Base-by-base conservation (phyloP, 140 eudicot species). In the Anethum foeniculum region DNA sequence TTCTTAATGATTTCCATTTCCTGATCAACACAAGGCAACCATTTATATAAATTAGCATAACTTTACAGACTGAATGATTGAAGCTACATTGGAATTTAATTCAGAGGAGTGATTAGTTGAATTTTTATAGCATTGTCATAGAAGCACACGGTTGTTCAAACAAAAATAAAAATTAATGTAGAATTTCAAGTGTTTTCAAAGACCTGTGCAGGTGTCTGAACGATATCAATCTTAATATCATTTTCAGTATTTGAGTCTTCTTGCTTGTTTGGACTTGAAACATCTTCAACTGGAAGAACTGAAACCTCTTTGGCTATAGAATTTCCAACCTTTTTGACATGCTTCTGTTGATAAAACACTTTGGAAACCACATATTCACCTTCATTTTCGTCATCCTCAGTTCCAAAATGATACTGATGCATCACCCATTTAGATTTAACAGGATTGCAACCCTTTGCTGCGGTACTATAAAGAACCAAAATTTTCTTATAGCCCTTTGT, bases 301-400 rank as follows among this genome's bases (percentile, higher is more conserved):
- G 76, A 34, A 16, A 18, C 28, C 76, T 86, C 87, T 44, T 3
- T 36, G 25, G 75, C 80, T 52, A 52, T 36, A 80, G 32, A 43
- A 73, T 82, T 28, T 34, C 84, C 92, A 64, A 47, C 52, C 72
- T 80, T 82, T 30, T 88, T 87, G 18, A 15, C 79, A 38, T 80
- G 87, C 81, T 85, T 92, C 49, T 77, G 83, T 85, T 92, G 97
- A 86, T 88, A 92, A 47, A 88, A 90, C 28, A 95, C 81, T 85
- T 90, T 95, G n/a, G 97, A 88, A 44, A 95, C 99, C 30, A 95
- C 99, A 68, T 77, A 89, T 80, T 92, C 86, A 2, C 93, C 97
- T 15, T 92, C 92, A 27, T 77, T 90, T 81, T 92, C 99, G 68
- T 95, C 92, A 79, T 89, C 91, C 78, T 86, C 82, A 3, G 81